A percentile compares a stretch with the other conserved stretches of the same genome.
phyloP scores from a whole-genome alignment of 2,329 filamentous ascomycete species.

The Hirsutella minnesotensis region DNA sequence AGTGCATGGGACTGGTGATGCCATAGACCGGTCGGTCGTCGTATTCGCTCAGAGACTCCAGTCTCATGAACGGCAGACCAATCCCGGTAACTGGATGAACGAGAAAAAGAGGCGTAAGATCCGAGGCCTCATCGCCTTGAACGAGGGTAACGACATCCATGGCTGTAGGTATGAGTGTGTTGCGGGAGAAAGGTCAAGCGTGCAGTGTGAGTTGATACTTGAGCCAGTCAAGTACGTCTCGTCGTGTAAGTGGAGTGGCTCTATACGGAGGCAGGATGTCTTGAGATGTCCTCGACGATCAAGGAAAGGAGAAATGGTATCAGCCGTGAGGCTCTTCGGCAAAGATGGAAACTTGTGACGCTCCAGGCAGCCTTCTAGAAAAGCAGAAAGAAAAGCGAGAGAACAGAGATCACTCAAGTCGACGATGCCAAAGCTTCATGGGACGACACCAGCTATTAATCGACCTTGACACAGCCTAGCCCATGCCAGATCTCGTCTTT shows the following conservation, averaged over 20 bases:
- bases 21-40: slow-evolving; percentile 11
- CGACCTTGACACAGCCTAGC: neutral
- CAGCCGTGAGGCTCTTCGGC: neutral
- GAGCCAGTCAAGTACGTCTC: neutral
- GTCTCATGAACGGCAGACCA: slow-evolving; percentile 11
- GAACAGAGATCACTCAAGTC: neutral
- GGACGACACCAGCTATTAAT: neutral
- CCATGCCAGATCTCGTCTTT: neutral
- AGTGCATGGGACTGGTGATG: slow-evolving; percentile 11
- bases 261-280: too few relatives aligned
- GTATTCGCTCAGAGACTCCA: slow-evolving; percentile 9
- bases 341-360: neutral
- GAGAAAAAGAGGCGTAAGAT: slow-evolving; percentile 10
- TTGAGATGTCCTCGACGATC: too few relatives aligned
- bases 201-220: neutral
- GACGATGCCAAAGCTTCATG: neutral
- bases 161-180: neutral
- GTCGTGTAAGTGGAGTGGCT: too few relatives aligned
- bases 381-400: neutral
- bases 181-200: neutral
- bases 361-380: neutral
- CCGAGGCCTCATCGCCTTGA: slow-evolving; percentile 9
- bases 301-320: neutral
- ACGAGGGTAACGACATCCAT: slow-evolving; percentile 12
- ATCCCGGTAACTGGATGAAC: slow-evolving; percentile 12